Base-by-base conservation (phyloP, 495 filamentous ascomycete species). In the Trichoderma erinaceum region DNA sequence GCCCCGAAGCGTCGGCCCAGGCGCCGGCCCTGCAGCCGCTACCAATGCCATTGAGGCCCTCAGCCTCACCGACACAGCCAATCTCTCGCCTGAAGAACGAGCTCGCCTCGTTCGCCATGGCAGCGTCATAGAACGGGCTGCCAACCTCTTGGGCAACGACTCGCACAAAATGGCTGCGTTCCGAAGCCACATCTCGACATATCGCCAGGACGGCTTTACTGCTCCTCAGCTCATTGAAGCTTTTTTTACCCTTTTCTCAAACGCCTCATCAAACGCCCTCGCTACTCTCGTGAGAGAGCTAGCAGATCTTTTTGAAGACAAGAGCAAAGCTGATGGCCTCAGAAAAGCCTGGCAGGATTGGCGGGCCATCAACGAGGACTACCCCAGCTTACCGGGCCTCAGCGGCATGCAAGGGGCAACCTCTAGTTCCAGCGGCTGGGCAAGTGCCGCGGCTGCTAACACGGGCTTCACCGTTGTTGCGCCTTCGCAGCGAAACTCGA, bases 321-420 rank as follows among this genome's bases (percentile, higher is more conserved):
- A 88, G 52, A 73, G 72, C 13, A 97, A 97, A 73, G 86, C 84
- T 15, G 87, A 86, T 12, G 82, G 78, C 3, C 83, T 99, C 1
- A 85, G 90, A 3, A 89, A 86, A 70, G 88, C 93, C 5, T 98
- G 93, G 94, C 90, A 90, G 69, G 91, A 97, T 77, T 96, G 95
- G 91, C 91, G 90, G 16, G 93, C 92, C 12, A 92, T 94, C 73
- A 94, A 97, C 71, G 95, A 97, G 77, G 94, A 99, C 77, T 99
- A 97, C 73, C 95, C 95, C 0, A 90, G 91, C 0, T 84, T 99
- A 0, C 93, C 93, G 3, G 87, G 88, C 0, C 81, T 91, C 2
- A 82, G 85, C 63, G 89, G 89, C 64, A 80, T 86, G 77, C 81
- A 75, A 44, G 79, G 81, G 13, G 78, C 76, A 7, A 81, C 80